Evolutionary conservation across 495 filamentous ascomycete genomes (phyloP), one percentile per base, ranked within the genome.

Genomic region (Xylaria castorea): DNA sequence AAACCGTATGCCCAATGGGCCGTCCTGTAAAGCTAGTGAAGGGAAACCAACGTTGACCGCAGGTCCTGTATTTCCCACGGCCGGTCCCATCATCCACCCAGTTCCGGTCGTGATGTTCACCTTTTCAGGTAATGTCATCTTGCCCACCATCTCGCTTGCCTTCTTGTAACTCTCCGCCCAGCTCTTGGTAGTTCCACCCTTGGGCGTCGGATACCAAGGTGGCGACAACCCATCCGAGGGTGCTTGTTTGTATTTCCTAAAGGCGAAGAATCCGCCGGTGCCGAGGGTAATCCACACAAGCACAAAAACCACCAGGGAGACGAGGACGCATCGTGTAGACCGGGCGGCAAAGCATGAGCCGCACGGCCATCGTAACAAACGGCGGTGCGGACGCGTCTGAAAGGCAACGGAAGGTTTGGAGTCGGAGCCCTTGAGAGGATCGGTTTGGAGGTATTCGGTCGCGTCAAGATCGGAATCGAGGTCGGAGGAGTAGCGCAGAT

Each of bases 31-130:
- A 78, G 94, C 94, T 0, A 98, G 85, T 14, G 91, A 89, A 0
- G 96, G 96, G 76, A 98, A 98, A 25, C 89, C 89, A 22, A 94
- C 91, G 61, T 85, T 73, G 9, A 87, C 81, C 1, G 92, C 92
- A 40, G 91, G 88, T 1, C 87, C 93, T 8, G 94, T 97, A 80
- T 97, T 97, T 22, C 95, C 96, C 6, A 98, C 94, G 68, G 94
- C 96, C 61, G 94, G 85, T 0, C 92, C 94, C 91, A 95, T 95
- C 79, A 87, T 84, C 95, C 95, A 98, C 9, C 96, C 95, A 0
- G 90, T 94, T 0, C 95, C 95, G 0, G 95, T 97, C 0, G 96
- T 98, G 74, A 98, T 86, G 80, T 98, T 98, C 68, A 99, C 92
- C 80, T 98, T 99, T 78, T 97, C 95, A 36, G 91, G 84, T 48